Evolutionary conservation across 306 rosid species (phyloP), one percentile per base, ranked within the genome.

Genomic region (Comarum palustre): DNA sequence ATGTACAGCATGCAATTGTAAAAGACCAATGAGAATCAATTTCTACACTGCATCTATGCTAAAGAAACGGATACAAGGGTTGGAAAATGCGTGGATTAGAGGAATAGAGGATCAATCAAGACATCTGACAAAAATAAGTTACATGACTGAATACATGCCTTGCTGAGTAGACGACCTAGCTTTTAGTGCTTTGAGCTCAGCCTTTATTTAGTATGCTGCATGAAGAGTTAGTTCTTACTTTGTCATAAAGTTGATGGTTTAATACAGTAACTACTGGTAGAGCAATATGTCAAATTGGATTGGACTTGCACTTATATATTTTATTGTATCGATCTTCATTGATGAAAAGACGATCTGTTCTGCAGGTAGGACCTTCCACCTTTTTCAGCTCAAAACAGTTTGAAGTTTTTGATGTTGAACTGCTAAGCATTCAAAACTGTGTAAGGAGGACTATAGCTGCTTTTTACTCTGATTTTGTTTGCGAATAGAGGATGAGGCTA

Each of bases 291-390:
- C 31, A n/a, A 39, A 25, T 39, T 39, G 38, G 39, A 7, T 64
- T 9, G 20, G 25, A n/a, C 27, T 7, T 63, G 38, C 74, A 38
- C 22, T 19, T 2, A 19, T 39, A 6, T 29, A 6, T 25, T 8
- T 1, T 16, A 20, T 43, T 34, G 57, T 51, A 36, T n/a, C 63
- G 27, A 69, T 36, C 27, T 66, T 42, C 14, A 17, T 42, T 69
- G 76, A 75, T 73, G 62, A n/a, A 52, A 47, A 27, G n/a, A 41
- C 34, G 71, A 61, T 73, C 68, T 50, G 76, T 80, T 80, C 32
- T 6, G 64, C 89, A 94, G 99, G 99, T 91, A 22, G 99, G 99
- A 68, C 97, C 99, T 76, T 91, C 99, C 31, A 94, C 99, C 58
- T 94, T 94, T 76, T 94, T 94, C 88, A 90, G 99, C 86, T 46